Percentiles rank a stretch among this genome's conserved stretches.
phyloP scores from a whole-genome alignment of 1,284 basidiomycete genomes.

The Rhodotorula glutinis region DNA sequence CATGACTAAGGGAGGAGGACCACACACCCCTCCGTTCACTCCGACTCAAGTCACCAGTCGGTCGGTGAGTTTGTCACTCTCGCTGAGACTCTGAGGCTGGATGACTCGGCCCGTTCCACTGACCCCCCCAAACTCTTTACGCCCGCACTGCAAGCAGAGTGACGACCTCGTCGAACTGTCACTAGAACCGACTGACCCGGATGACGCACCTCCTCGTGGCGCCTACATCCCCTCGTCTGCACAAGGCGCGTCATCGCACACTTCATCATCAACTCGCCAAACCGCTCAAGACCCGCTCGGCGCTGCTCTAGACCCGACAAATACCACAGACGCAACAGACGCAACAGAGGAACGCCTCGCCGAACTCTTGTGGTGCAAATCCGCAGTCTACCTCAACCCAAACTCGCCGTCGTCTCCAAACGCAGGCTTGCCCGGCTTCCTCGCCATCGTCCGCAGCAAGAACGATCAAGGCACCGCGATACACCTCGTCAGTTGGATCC shows the following conservation, averaged over 20 bases:
- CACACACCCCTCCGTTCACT: conserved; percentile 14
- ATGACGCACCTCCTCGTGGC: too few relatives aligned
- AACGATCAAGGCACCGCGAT: conserved; percentile 40
- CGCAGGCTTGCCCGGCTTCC: conserved; percentile 81
- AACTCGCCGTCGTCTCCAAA: conserved; percentile 74
- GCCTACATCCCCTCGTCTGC: neutral
- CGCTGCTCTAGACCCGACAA: neutral
- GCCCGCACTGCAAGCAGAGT: too few relatives aligned
- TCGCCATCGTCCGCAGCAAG: conserved; percentile 77
- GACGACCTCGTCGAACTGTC: conserved; percentile 29
- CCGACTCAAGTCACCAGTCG: conserved; percentile 3
- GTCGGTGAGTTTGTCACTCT: neutral
- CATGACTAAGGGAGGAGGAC: conserved; percentile 23
- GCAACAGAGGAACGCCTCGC: conserved; percentile 4
- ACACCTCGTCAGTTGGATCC: conserved; percentile 79
- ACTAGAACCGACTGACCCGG: too few relatives aligned
- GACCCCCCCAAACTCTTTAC: too few relatives aligned
- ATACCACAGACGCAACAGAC: too few relatives aligned
- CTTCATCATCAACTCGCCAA: too few relatives aligned
- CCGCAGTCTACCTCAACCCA: conserved; percentile 58
- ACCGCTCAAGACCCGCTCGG: neutral
- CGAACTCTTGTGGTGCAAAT: conserved; percentile 30
- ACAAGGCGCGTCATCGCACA: too few relatives aligned
- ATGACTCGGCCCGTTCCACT: too few relatives aligned
- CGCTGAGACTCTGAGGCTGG: neutral